These are phyloP conservation scores for Aspergillus funiculosus DNA, from an alignment of 495 filamentous ascomycete species.

Conservation along the genomic window DNA sequence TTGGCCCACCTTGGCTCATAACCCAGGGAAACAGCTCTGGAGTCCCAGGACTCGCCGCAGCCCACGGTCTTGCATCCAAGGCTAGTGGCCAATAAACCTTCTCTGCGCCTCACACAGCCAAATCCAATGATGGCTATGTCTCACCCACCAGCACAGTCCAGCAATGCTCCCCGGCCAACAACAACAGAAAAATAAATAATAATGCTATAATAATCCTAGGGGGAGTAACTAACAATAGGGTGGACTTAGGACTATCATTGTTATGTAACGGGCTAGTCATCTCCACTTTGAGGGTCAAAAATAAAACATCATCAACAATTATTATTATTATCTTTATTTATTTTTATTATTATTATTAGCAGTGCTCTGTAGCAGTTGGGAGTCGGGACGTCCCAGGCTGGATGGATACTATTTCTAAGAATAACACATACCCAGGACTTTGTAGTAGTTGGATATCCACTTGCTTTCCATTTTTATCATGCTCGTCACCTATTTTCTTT, in stretches of 20 bases:
- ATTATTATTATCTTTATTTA: slow-evolving; percentile 14
- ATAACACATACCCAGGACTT: too few species aligned
- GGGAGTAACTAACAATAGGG: neutral
- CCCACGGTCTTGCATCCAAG: slow-evolving; percentile 13
- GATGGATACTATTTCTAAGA: too few species aligned
- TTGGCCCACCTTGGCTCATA: slow-evolving; percentile 21
- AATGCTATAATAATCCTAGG: slow-evolving; percentile 1
- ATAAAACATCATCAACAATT: slow-evolving; percentile 1
- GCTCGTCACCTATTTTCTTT: too few species aligned
- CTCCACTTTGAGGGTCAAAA: slow-evolving; percentile 14
- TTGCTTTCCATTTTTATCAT: too few species aligned
- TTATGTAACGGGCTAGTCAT: slow-evolving; percentile 5
- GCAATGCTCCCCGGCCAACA: neutral
- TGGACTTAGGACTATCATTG: neutral
- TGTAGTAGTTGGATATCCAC: too few species aligned
- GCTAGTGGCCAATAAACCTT: slow-evolving; percentile 22
- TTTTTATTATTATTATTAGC: too few species aligned
- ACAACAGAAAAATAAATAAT: slow-evolving; percentile 1
- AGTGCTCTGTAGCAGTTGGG: too few species aligned
- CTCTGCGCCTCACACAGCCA: slow-evolving; percentile 24
- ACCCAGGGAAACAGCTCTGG: slow-evolving; percentile 27
- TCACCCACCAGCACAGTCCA: slow-evolving; percentile 17
- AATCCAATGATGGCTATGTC: slow-evolving; percentile 23
- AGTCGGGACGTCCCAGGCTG: too few species aligned
- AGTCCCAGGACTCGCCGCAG: slow-evolving; percentile 12